phyloP scores from a whole-genome alignment of 2,329 filamentous ascomycete genomes.

The Bertia moriformis region DNA sequence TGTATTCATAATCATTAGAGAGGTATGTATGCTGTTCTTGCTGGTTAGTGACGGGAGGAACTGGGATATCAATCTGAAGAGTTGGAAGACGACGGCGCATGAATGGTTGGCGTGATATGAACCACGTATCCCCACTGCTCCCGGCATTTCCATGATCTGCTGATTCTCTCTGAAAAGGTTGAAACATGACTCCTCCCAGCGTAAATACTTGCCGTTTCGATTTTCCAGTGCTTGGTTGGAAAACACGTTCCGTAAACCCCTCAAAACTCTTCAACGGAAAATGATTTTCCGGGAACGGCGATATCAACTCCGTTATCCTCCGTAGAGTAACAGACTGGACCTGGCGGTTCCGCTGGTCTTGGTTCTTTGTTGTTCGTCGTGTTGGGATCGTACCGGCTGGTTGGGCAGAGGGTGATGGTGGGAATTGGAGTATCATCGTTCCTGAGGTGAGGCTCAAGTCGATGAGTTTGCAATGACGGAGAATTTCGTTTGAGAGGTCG shows the following conservation, averaged over 20 bases:
- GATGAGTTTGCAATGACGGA: background rate
- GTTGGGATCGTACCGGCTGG: too few relatives aligned
- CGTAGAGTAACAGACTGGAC: background rate
- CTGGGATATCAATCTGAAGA: background rate
- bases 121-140: background rate
- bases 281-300: background rate
- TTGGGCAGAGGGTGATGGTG: background rate
- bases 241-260: background rate
- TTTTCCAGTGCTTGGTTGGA: background rate
- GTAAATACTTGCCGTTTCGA: background rate
- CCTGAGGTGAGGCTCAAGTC: background rate
- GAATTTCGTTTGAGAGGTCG: background rate
- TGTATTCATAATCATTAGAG: too few relatives aligned
- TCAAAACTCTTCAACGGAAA: background rate
- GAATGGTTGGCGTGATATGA: background rate
- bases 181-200: background rate
- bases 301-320: background rate
- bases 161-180: background rate
- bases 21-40: too few relatives aligned
- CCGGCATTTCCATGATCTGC: background rate
- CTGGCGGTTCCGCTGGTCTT: background rate
- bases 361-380: background rate
- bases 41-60: too few relatives aligned
- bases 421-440: background rate
- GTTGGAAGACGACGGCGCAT: background rate